Base-by-base conservation (phyloP, 495 filamentous ascomycete species). In the Penicillium robsamsonii region DNA sequence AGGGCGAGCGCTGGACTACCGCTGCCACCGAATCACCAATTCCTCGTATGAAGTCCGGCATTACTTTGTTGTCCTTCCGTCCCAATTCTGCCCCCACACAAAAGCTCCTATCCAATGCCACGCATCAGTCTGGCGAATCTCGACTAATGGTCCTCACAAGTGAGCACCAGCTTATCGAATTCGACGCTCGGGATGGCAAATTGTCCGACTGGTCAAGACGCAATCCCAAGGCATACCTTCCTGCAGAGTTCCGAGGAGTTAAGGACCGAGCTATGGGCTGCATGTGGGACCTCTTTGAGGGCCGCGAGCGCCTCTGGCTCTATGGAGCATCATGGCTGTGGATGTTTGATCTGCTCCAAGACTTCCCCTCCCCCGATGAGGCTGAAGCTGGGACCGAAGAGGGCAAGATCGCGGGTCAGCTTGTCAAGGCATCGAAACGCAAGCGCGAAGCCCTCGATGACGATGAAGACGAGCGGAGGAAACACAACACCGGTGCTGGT, bases 281-380 rank as follows among this genome's bases (percentile, higher is more conserved):
- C 43, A 66, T 96, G 20, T 99, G 95, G 92, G 90, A 96, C 65
- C 72, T 87, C 2, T 75, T 72, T 24, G 64, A 70, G 2, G 61
- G 63, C 15, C 76, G 75, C 13, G 77, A 87, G 50, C 80, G 92
- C 5, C 70, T 93, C 2, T 97, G 94, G 92, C 69, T 97, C 8
- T 96, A 93, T 67, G 92, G 91, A 11, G 78, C 79, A 8, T 83
- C 82, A 0, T 97, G 91, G 82, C 66, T 99, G 50, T 96, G 88
- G 81, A 97, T 97, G 92, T 83, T 97, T 56, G 91, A 97, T 69
- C 65, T 96, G 5, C 81, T 80, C 6, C 80, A 81, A 51, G 87
- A 97, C 64, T 77, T 96, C 48, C 80, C 79, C 0, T 63, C 74
- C 2, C 57, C 64, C 5, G 70, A 70, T 7, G 67, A 74, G 37